Evolutionary conservation across 2,329 filamentous ascomycete genomes (phyloP).

Genomic region (Coniochaeta prunicola): DNA sequence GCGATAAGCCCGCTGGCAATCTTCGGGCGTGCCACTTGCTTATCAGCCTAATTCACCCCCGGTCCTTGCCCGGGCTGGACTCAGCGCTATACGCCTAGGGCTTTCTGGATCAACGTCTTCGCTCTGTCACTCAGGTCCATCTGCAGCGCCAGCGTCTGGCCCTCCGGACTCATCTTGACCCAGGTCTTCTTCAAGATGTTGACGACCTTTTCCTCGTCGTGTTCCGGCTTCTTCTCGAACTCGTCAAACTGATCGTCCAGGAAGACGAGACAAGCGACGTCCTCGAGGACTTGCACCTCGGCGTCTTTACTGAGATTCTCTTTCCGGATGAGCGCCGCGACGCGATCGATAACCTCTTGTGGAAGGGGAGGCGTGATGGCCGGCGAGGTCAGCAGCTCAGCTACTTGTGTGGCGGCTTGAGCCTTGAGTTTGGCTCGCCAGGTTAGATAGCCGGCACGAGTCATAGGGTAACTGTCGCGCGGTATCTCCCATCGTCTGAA

Average conservation of each 20-base stretch:
- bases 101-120: constrained; percentile 54
- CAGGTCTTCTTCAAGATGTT: constrained; percentile 66
- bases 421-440: constrained; percentile 72
- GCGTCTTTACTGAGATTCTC: constrained; percentile 55
- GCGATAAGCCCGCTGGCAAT: too few species aligned
- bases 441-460: constrained; percentile 67
- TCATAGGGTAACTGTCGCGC: constrained; percentile 65
- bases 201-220: constrained; percentile 71
- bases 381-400: constrained; percentile 41
- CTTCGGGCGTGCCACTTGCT: not conserved
- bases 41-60: not conserved
- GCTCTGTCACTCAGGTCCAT: constrained; percentile 59
- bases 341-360: constrained; percentile 47
- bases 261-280: constrained; percentile 82
- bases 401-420: constrained; percentile 48
- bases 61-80: not conserved
- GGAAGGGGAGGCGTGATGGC: constrained; percentile 29
- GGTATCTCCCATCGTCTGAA: constrained; percentile 82
- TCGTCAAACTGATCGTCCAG: constrained; percentile 79
- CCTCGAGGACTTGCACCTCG: constrained; percentile 72
- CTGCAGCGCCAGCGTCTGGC: constrained; percentile 55
- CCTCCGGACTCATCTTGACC: constrained; percentile 64
- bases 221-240: constrained; percentile 59
- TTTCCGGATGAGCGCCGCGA: constrained; percentile 71
- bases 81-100: constrained; percentile 31